Evolutionary conservation across 129 eudicot genomes (phyloP).

Genomic region (Pittosporum tobira): DNA sequence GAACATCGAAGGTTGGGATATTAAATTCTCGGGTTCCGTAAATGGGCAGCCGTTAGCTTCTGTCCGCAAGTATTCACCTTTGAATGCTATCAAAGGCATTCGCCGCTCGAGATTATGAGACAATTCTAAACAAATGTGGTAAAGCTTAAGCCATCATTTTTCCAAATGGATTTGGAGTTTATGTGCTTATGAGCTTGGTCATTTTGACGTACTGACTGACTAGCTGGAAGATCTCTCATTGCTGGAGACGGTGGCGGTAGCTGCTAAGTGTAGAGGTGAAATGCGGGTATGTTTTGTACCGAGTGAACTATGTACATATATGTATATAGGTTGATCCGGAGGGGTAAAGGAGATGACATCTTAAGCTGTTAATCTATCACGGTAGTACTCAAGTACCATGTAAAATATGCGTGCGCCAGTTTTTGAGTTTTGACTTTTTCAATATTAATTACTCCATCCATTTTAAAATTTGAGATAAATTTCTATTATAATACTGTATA

Average conservation of each 20-base stretch:
- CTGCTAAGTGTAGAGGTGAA: slow-evolving; percentile 15
- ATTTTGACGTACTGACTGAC: background rate
- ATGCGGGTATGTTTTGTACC: slow-evolving; percentile 8
- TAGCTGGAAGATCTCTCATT: background rate
- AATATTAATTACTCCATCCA: no score
- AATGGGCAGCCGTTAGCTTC: slow-evolving; percentile 59
- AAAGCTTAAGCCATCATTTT: background rate
- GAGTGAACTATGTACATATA: slow-evolving; percentile 3
- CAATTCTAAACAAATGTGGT: background rate
- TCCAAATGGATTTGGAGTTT: background rate
- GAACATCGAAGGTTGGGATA: slow-evolving; percentile 91
- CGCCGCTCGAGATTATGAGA: slow-evolving; percentile 69
- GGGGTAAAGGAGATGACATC: background rate
- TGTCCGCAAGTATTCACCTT: slow-evolving; percentile 38
- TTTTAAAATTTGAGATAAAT: no score
- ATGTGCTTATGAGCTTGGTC: slow-evolving; percentile 11
- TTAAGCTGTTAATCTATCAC: background rate
- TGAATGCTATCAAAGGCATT: slow-evolving; percentile 40
- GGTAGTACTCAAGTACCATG: background rate
- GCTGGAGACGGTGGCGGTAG: background rate
- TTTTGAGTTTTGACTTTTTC: background rate
- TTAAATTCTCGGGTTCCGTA: slow-evolving; percentile 56
- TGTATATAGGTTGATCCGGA: background rate
- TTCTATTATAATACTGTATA: no score
- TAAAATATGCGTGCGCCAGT: background rate